Evolutionary conservation across 2,329 filamentous ascomycete genomes (phyloP).

Genomic region (Colletotrichum liriopes): DNA sequence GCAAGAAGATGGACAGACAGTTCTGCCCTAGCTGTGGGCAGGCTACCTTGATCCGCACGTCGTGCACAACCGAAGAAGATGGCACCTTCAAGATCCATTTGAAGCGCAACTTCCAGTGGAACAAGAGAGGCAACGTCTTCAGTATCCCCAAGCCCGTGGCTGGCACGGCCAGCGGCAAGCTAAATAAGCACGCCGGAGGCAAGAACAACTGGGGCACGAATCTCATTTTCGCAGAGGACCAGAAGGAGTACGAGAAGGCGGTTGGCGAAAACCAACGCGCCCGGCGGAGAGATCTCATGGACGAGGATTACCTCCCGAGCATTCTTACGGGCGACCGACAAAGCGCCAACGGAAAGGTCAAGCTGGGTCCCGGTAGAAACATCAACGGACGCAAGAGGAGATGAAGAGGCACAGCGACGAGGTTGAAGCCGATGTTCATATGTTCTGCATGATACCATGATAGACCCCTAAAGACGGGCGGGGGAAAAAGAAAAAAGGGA

Average conservation of each 20-base stretch:
- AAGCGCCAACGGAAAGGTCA: conserved; percentile 76
- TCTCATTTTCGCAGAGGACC: conserved; percentile 91
- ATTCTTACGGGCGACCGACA: conserved; percentile 85
- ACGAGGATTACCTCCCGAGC: conserved; percentile 90
- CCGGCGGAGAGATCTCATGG: conserved; percentile 89
- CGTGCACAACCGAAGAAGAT: conserved; percentile 85
- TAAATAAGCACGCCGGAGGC: conserved; percentile 75
- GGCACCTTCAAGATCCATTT: conserved; percentile 90
- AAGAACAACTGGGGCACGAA: conserved; percentile 89
- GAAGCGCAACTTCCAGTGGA: conserved; percentile 97
- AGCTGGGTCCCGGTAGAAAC: conserved; percentile 87
- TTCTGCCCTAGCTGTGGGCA: conserved; percentile 96
- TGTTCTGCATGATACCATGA: conserved; percentile 45
- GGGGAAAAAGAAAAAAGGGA: conserved; percentile 12
- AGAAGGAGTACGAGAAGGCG: conserved; percentile 88
- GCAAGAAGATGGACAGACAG: conserved; percentile 87
- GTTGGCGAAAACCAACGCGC: conserved; percentile 75
- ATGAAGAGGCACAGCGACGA: conserved; percentile 7
- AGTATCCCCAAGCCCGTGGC: conserved; percentile 92
- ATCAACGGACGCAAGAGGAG: conserved; percentile 71
- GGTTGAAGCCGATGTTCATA: conserved; percentile 25
- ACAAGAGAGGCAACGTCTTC: conserved; percentile 91
- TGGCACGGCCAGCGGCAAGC: conserved; percentile 85
- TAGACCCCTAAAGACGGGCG: conserved; percentile 23
- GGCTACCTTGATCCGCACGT: conserved; percentile 85